Evolutionary conservation across 2,329 filamentous ascomycete species (phyloP).

Genomic region (Cordyceps sp.): DNA sequence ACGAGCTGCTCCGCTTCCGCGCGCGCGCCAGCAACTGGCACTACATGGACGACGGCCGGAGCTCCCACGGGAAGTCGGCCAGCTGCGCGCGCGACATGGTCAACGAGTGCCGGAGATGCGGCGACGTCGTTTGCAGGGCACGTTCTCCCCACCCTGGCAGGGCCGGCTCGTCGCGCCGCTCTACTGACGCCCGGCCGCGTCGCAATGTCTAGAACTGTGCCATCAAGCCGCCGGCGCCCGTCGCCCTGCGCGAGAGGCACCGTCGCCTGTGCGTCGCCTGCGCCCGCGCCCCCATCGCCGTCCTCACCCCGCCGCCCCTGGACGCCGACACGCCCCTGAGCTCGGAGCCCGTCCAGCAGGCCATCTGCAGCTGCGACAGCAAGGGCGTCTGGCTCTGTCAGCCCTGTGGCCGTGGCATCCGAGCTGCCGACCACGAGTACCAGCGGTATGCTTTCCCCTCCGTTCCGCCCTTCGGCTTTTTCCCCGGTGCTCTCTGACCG

Average conservation of each 20-base stretch:
- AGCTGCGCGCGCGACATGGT: conserved; percentile 82
- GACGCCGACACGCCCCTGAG: conserved; percentile 28
- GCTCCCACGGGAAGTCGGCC: conserved; percentile 50
- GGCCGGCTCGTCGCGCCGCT: neutral
- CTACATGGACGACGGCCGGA: conserved; percentile 38
- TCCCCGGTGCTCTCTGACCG: no score
- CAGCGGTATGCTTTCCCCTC: conserved; percentile 29
- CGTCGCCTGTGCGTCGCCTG: conserved; percentile 69
- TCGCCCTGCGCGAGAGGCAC: conserved; percentile 55
- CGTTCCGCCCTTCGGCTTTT: no score
- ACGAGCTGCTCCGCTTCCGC: conserved; percentile 39
- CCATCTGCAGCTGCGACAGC: conserved; percentile 33
- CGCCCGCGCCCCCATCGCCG: conserved; percentile 49
- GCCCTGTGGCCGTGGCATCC: conserved; percentile 60
- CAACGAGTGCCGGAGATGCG: conserved; percentile 63
- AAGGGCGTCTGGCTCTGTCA: conserved; percentile 70
- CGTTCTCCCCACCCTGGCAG: conserved; percentile 10
- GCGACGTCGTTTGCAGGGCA: conserved; percentile 67
- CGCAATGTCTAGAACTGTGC: conserved; percentile 98
- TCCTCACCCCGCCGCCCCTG: conserved; percentile 28
- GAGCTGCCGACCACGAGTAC: conserved; percentile 41
- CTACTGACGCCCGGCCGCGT: conserved; percentile 1
- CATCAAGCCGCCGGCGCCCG: conserved; percentile 59
- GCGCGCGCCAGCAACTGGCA: conserved; percentile 40
- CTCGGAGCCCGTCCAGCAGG: conserved; percentile 38